phyloP scores from a whole-genome alignment of 1,284 basidiomycete species.

The Ganoderma multipileum region DNA sequence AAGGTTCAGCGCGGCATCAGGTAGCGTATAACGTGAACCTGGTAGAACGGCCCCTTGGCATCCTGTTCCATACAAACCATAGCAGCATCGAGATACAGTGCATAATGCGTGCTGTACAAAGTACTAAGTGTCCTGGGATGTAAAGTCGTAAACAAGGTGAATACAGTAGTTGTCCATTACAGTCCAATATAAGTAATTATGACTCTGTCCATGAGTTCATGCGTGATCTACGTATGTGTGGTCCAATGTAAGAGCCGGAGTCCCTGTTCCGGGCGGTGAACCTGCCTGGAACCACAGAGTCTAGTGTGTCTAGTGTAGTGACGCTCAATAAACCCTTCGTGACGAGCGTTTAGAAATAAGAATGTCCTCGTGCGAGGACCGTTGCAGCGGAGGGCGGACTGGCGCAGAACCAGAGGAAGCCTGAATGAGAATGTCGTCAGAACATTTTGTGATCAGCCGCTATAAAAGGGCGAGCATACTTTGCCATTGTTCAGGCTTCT shows the following conservation, averaged over 20 bases:
- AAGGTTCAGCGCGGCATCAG: no score
- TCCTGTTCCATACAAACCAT: no score
- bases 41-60: no score
- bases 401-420: not conserved
- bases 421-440: not conserved
- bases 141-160: no score
- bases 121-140: no score
- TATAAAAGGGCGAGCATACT: not conserved
- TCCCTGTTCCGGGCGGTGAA: no score
- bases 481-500: not conserved
- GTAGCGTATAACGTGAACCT: no score
- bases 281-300: no score
- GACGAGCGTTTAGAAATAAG: not conserved
- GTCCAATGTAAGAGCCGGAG: no score
- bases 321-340: not conserved
- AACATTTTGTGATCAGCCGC: not conserved
- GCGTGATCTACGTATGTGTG: not conserved
- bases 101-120: no score
- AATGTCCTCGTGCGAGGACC: not conserved
- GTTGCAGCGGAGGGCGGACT: not conserved
- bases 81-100: no score
- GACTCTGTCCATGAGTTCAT: not conserved
- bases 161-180: not conserved
- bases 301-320: no score
- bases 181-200: not conserved